phyloP scores from a whole-genome alignment of 306 rosid genomes.

The Gastrolobium bilobum region DNA sequence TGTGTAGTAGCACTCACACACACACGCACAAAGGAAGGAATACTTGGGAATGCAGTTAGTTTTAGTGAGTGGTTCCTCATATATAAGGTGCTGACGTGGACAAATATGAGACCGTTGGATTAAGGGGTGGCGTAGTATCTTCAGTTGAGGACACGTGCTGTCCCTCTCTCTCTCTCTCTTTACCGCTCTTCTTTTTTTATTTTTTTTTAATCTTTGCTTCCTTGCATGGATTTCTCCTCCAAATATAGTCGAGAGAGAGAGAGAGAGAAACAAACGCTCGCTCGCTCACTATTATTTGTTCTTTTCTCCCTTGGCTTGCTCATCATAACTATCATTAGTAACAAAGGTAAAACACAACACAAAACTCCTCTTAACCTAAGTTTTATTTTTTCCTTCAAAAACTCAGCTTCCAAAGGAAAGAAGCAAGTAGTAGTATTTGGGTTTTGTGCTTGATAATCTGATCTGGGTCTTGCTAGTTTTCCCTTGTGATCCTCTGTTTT shows the following conservation, averaged over 20 bases:
- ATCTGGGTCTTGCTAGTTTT: conserved; percentile 53
- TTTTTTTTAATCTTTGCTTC: conserved; percentile 67
- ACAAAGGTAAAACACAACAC: conserved; percentile 52
- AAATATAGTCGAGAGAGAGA: conserved; percentile 59
- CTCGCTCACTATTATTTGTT: conserved; percentile 47
- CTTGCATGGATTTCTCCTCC: conserved; percentile 99
- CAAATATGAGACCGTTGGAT: conserved; percentile 58
- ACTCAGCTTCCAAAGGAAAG: conserved; percentile 57
- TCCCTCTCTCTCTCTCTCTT: conserved; percentile 48
- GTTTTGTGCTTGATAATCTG: conserved; percentile 51
- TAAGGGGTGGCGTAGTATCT: conserved; percentile 65
- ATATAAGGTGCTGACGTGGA: conserved; percentile 57
- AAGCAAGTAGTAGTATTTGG: conserved; percentile 23
- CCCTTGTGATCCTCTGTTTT: conserved; percentile 49
- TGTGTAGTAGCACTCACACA: background rate
- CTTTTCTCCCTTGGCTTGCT: conserved; percentile 44
- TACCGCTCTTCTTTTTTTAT: conserved; percentile 38
- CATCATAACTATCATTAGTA: conserved; percentile 66
- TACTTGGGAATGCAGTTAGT: conserved; percentile 68
- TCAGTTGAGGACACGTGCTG: conserved; percentile 92
- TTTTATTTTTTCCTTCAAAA: conserved; percentile 34
- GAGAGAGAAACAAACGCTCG: conserved; percentile 63
- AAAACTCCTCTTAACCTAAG: conserved; percentile 25
- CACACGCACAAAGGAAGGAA: conserved; percentile 82
- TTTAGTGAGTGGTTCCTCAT: conserved; percentile 51